Evolutionary conservation across 2,329 filamentous ascomycete genomes (phyloP), one percentile per base, ranked within the genome.

Genomic region (Ophiocordyceps unilateralis): DNA sequence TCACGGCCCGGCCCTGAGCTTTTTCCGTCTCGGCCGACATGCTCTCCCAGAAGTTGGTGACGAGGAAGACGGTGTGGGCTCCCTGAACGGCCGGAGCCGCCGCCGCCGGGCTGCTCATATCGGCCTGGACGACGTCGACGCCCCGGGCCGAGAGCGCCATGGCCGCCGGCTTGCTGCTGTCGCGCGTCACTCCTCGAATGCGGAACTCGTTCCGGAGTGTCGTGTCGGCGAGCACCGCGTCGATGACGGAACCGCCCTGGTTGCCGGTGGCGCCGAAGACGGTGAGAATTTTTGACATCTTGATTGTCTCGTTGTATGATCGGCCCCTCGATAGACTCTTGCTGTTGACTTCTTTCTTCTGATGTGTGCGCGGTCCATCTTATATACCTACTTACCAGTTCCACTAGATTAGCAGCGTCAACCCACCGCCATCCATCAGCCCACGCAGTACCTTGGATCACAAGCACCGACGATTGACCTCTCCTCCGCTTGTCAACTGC

Each of bases 221-320:
- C 3, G 68, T 51, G 56, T 73, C 64, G 43, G 58, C 58, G 46
- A 72, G 65, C 47, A 72, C 59, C 42, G 58, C 55, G 3, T 53
- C 47, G 44, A 70, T 58, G 24, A 72, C 65, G 24, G 66, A 68
- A 30, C 63, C 63, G 37, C 68, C 69, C 51, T 73, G 68, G 46
- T 62, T 61, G 44, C 67, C 68, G 3, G 68, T 70, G 42, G 65
- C 65, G 22, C 67, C 67, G 41, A 69, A 69, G n/a, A 68, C 63
- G 12, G 60, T 58, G 20, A 64, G 48, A 40, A 63, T 53, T 46
- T 62, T 62, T 49, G 64, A 63, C 58, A 61, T 58, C 5, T 39
- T 22, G 17, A 21, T 22, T 11, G 10, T 8, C 8, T 34, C 7
- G n/a, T n/a, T n/a, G n/a, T n/a, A n/a, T n/a, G n/a, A n/a, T n/a